phyloP scores from a whole-genome alignment of 2,329 filamentous ascomycete genomes.

The Periconia sp. region DNA sequence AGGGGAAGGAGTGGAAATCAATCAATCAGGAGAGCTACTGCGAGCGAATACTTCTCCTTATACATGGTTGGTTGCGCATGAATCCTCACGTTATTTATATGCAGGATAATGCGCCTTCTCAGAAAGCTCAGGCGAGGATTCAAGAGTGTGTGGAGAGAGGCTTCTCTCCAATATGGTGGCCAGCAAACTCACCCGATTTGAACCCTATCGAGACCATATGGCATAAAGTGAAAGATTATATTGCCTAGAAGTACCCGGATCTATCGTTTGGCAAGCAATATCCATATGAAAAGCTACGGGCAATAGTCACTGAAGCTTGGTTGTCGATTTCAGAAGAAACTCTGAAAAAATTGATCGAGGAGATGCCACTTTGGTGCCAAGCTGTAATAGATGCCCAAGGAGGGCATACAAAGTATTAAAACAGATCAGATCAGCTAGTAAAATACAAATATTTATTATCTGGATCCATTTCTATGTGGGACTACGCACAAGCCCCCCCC shows the following conservation, averaged over 20 bases:
- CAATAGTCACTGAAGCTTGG: constrained; percentile 3
- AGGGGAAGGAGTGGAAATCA: constrained; percentile 34
- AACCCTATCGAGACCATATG: constrained; percentile 9
- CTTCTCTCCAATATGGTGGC: constrained; percentile 5
- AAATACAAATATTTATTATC: too few relatives aligned
- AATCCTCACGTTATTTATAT: constrained; percentile 8
- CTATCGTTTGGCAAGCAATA: not conserved
- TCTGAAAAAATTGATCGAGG: not conserved
- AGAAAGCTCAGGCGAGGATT: not conserved
- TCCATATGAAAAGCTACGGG: constrained; percentile 2
- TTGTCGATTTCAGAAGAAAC: not conserved
- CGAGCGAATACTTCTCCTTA: constrained; percentile 14
- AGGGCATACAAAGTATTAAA: constrained; percentile 1
- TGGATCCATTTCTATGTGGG: too few relatives aligned
- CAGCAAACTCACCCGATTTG: constrained; percentile 7
- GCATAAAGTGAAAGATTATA: constrained; percentile 12
- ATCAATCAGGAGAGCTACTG: constrained; percentile 26
- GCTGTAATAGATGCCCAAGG: constrained; percentile 1
- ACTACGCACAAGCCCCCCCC: too few relatives aligned
- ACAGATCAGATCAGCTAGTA: not conserved
- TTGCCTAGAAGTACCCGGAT: constrained; percentile 5
- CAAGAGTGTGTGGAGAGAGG: constrained; percentile 1
- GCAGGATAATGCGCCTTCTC: constrained; percentile 10
- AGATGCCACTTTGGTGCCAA: constrained; percentile 1
- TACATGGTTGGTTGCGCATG: constrained; percentile 11